Percentiles rank a stretch among this genome's conserved stretches.
phyloP scores from a whole-genome alignment of 352 stramenopile species.

The Phytophthora tentaculata region DNA sequence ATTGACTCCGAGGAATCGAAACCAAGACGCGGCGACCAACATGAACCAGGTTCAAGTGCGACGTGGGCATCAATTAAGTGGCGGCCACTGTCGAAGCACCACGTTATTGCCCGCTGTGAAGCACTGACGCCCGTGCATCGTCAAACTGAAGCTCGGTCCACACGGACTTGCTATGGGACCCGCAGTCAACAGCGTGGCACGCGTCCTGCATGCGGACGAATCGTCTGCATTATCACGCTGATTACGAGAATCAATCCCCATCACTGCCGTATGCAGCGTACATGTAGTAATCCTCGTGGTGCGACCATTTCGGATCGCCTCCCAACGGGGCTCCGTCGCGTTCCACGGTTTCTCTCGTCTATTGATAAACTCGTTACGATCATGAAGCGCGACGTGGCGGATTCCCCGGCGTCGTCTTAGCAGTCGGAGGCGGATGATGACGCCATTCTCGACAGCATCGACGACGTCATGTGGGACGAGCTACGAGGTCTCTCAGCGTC shows the following conservation, averaged over 20 bases:
- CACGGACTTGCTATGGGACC: not conserved
- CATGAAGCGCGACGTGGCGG: constrained; percentile 16
- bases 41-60: constrained; percentile 23
- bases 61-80: constrained; percentile 25
- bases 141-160: constrained; percentile 26
- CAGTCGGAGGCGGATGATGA: constrained; percentile 5
- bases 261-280: not conserved
- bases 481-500: constrained; percentile 6
- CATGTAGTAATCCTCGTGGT: not conserved
- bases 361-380: constrained; percentile 12
- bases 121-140: constrained; percentile 6
- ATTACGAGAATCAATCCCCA: constrained; percentile 9
- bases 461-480: constrained; percentile 34
- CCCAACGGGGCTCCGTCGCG: too few species aligned
- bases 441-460: constrained; percentile 16
- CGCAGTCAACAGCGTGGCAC: not conserved
- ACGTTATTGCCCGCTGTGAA: too few species aligned
- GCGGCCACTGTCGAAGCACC: not conserved
- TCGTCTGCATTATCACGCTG: constrained; percentile 5
- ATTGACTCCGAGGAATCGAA: constrained; percentile 5
- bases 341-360: not conserved
- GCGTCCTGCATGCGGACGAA: not conserved
- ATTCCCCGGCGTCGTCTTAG: not conserved
- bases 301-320: not conserved
- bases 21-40: not conserved